Percentiles rank a stretch among this genome's conserved stretches.
Evolutionary conservation across 108 stramenopile genomes (phyloP).

Genomic region (Seminavis robusta): DNA sequence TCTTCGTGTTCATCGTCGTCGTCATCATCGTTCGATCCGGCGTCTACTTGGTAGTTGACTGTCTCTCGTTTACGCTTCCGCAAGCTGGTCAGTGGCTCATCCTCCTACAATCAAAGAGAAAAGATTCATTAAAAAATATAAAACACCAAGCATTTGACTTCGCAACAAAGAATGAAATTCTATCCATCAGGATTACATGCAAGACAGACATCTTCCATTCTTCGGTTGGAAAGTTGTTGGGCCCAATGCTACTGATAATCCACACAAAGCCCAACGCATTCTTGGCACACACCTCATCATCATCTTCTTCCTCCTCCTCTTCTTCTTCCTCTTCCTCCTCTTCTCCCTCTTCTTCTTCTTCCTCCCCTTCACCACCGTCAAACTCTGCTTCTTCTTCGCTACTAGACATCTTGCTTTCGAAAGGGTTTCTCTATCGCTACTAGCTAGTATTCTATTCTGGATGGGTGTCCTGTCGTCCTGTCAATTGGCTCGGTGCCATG

Average conservation of each 20-base stretch:
- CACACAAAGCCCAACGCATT: neutral
- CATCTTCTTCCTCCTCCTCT: neutral
- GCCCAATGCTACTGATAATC: neutral
- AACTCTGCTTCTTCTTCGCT: neutral
- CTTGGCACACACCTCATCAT: neutral
- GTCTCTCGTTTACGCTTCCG: neutral
- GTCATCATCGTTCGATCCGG: neutral
- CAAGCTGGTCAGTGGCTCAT: neutral
- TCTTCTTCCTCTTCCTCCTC: conserved; percentile 5
- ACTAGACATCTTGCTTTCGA: neutral
- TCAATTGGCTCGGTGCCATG: too few species aligned
- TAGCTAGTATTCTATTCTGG: too few species aligned
- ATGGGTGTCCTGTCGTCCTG: too few species aligned
- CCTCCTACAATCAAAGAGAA: conserved; percentile 1
- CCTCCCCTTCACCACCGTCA: neutral
- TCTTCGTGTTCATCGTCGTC: conserved; percentile 24
- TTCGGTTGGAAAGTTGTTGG: neutral
- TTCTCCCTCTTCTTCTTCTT: conserved; percentile 22
- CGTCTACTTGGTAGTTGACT: neutral
- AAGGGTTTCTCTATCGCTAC: too few species aligned
- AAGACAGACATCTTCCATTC: neutral
- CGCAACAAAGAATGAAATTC: neutral
- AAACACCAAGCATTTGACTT: neutral
- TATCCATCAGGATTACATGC: neutral
- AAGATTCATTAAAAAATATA: too few species aligned